Base-by-base conservation (phyloP, 805 yeast genomes). In the Lachancea nothofagi region DNA sequence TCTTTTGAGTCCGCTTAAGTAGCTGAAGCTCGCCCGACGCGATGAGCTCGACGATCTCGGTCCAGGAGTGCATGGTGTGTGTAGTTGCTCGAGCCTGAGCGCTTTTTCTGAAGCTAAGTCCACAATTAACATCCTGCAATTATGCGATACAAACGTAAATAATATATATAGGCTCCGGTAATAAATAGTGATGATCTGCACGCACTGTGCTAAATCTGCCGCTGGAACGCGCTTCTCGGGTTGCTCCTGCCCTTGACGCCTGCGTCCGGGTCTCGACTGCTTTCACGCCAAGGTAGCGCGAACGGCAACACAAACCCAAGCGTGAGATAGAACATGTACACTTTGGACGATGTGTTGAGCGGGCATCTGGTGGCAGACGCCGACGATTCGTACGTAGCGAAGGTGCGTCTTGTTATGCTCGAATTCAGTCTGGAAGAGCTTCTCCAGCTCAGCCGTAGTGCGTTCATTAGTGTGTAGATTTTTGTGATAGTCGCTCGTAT, bases 1-100 rank as follows among this genome's bases (percentile, higher is more conserved):
- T 67, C 19, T 51, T 61, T 10, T 59, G 55, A 4, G 76, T 69
- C 46, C 89, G 64, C 33, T 75, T 74, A 37, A 80, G 62, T 19
- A 54, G 50, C 26, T 71, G 72, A 29, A 79, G 62, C 30, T 67
- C 59, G 41, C 75, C 75, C 5, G 60, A 43, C 0, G 42, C 42
- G 2, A 77, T 63, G 17, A 32, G 29, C 2, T 15, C 33, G 26
- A n/a, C 15, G 29, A 33, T 33, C 15, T 32, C 22, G 21, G 26
- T 29, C 42, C 42, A 38, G 29, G 33, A 26, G 14, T 15, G 33
- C 42, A 38, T 38, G 23, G 28, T 20, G 35, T 12, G 10, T 19
- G 35, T 32, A 9, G 10, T 18, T n/a, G 13, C 13, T 27, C 13
- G 13, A 7, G 29, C 29, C 25, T 7, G 10, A 22, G n/a, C n/a